A percentile compares a stretch with the other conserved stretches of the same genome.
Evolutionary conservation across 2,329 filamentous ascomycete genomes (phyloP).

Genomic region (Coniella lustricola): DNA sequence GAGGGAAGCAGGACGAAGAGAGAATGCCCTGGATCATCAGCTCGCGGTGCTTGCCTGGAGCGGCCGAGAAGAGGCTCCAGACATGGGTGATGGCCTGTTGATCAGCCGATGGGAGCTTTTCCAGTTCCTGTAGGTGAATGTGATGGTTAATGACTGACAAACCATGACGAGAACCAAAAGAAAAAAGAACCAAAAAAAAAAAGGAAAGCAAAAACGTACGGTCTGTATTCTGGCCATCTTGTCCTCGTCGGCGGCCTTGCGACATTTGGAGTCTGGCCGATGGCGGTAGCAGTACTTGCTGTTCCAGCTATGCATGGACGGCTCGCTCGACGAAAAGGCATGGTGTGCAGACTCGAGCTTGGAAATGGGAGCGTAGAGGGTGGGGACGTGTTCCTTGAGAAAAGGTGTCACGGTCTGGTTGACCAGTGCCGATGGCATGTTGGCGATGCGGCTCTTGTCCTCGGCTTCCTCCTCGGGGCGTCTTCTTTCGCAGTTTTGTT

Average conservation of each 20-base stretch:
- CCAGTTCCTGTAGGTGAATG: constrained; percentile 53
- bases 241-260: constrained; percentile 84
- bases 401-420: constrained; percentile 80
- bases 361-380: constrained; percentile 75
- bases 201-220: constrained; percentile 41
- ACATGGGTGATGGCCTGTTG: constrained; percentile 95
- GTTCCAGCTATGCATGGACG: constrained; percentile 38
- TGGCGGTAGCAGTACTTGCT: constrained; percentile 96
- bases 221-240: constrained; percentile 94
- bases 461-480: constrained; percentile 44
- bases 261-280: constrained; percentile 86
- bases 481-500: constrained; percentile 44
- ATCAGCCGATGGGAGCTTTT: constrained; percentile 72
- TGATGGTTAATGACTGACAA: background rate
- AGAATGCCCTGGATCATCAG: constrained; percentile 96
- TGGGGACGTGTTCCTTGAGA: constrained; percentile 82
- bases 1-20: constrained; percentile 94
- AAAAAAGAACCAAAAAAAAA: background rate
- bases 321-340: constrained; percentile 29
- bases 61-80: constrained; percentile 95
- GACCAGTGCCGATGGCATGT: constrained; percentile 59
- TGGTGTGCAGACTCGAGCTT: constrained; percentile 37
- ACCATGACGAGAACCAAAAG: too few species aligned
- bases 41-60: constrained; percentile 86
- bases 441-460: constrained; percentile 42